Conservation (phyloP, 352 stramenopile species). For the Phytophthora fragariae region DNA sequence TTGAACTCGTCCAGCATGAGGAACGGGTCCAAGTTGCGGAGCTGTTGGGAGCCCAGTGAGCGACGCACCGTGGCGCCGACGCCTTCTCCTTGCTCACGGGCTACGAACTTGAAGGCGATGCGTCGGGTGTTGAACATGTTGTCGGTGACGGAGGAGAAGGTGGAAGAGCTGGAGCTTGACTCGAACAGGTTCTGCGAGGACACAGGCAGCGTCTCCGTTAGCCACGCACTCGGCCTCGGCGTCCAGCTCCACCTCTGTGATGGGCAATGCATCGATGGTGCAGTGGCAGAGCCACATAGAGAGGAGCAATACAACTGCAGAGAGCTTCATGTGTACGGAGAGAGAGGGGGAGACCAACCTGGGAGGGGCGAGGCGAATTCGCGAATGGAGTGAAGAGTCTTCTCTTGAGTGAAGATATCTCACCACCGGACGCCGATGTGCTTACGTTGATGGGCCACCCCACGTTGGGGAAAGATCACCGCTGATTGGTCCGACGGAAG, state of each 20-base stretch:
- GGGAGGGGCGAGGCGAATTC: constrained; percentile 8
- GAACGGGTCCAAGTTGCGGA: constrained; percentile 62
- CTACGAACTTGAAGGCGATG: constrained; percentile 65
- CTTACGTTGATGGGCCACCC: constrained; percentile 1
- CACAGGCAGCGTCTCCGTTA: constrained; percentile 38
- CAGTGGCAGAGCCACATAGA: constrained; percentile 2
- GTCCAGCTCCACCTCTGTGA: constrained; percentile 19
- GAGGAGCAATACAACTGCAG: background rate
- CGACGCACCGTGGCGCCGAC: constrained; percentile 62
- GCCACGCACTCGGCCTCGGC: constrained; percentile 27
- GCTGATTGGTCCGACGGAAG: constrained; percentile 9
- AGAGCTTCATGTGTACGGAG: constrained; percentile 9
- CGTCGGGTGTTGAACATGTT: constrained; percentile 44
- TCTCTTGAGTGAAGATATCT: background rate
- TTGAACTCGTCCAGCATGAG: constrained; percentile 72
- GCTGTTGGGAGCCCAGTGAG: constrained; percentile 58
- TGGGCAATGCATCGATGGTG: constrained; percentile 2
- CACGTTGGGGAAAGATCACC: background rate
- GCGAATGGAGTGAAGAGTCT: constrained; percentile 4
- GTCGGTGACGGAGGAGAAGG: constrained; percentile 13
- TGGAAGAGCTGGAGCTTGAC: background rate
- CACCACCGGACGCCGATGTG: constrained; percentile 10
- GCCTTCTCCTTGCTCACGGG: constrained; percentile 60
- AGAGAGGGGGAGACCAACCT: constrained; percentile 15
- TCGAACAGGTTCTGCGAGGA: constrained; percentile 19